Evolutionary conservation across 495 filamentous ascomycete genomes (phyloP), one percentile per base, ranked within the genome.

Genomic region (Neurospora tetraspora): DNA sequence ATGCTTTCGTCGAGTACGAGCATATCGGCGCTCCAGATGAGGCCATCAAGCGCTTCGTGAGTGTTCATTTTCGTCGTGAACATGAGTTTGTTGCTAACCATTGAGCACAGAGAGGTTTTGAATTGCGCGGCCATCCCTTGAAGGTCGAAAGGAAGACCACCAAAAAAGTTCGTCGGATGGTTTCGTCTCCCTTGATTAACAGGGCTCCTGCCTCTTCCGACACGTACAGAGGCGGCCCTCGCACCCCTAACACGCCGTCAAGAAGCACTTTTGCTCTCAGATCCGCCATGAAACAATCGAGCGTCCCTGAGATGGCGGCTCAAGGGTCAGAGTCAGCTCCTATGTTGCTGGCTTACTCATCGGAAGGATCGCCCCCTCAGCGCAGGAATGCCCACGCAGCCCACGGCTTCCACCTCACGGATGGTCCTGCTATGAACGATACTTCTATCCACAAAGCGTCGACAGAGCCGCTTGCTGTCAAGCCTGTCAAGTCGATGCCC

Each of bases 1-100:
- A 89, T 74, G 88, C 83, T 7, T 90, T 90, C 70, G 79, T 90
- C 40, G 83, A 87, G 76, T 89, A 84, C 71, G 53, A 73, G 12
- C 73, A 75, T 16, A 73, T 77, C 4, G 79, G 82, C 11, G 71
- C 78, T 36, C 86, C 83, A 6, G 74, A 79, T 42, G 14, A 69
- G 10, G 87, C 86, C 1, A 80, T 88, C 34, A 65, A 74, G 9
- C 11, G 34, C 9, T 71, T 76, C 11, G 71, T 77, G 31, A 76
- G 77, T 76, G 43, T 37, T 16, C 31, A 69, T 6, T 20, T 45
- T n/a, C 39, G 11, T 23, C 23, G 47, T 27, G 27, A 59, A 31
- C 23, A 31, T n/a, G 69, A 71, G 38, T 34, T 36, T 18, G 42
- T 36, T 68, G 71, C 76, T 76, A 47, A 76, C 71, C 20, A 39